A percentile compares a stretch with the other conserved stretches of the same genome.
These are phyloP conservation scores for Rheum nobile DNA, from an alignment of 148 eudicot species.

Conservation along the genomic window DNA sequence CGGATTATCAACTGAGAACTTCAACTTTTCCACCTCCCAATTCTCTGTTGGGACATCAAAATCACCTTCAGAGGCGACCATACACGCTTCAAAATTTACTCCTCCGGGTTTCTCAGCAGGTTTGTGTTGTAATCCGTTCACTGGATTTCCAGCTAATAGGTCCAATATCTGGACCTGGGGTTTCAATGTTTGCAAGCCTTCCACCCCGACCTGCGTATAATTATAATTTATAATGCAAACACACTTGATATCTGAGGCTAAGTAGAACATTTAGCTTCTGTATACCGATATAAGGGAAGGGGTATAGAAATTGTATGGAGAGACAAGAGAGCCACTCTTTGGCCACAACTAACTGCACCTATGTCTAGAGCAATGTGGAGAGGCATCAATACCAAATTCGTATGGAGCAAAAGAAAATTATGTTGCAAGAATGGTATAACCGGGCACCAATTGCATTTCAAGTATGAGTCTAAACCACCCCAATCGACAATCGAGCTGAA, in stretches of 20 bases:
- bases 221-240: background rate
- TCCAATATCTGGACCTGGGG: slow-evolving; percentile 40
- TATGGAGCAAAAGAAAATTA: too few relatives aligned
- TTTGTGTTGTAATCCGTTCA: slow-evolving; percentile 21
- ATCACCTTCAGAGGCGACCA: slow-evolving; percentile 50
- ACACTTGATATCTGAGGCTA: background rate
- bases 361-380: too few relatives aligned
- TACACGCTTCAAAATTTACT: slow-evolving; percentile 53
- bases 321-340: too few relatives aligned
- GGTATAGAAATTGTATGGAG: too few relatives aligned
- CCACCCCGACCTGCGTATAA: slow-evolving; percentile 60
- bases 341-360: too few relatives aligned
- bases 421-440: too few relatives aligned
- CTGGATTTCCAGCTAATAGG: slow-evolving; percentile 23
- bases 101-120: slow-evolving; percentile 45
- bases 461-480: too few relatives aligned
- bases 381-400: too few relatives aligned
- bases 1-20: slow-evolving; percentile 74
- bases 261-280: too few relatives aligned
- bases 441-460: too few relatives aligned
- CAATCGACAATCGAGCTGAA: too few relatives aligned
- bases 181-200: slow-evolving; percentile 73
- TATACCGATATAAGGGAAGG: too few relatives aligned
- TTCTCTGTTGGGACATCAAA: slow-evolving; percentile 26
- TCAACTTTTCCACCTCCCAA: slow-evolving; percentile 70